Base-by-base conservation (phyloP, 2,329 filamentous ascomycete genomes). In the Fusarium lateritium region DNA sequence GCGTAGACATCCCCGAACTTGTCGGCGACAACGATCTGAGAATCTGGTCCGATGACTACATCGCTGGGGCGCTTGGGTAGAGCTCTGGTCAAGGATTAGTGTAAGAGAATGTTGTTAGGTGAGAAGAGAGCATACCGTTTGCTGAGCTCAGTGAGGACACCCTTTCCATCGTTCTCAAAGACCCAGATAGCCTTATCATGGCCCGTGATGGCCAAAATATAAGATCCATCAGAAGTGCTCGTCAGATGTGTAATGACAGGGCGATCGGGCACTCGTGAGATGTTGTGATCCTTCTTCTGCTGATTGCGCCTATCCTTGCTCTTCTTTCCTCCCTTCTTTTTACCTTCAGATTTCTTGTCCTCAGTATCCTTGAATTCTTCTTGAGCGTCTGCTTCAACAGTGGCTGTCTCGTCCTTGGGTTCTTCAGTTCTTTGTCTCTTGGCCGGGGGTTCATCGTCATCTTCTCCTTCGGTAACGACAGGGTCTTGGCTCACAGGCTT, bases 1-100 rank as follows among this genome's bases (percentile, higher is more conserved):
- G 92, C 88, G 80, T 97, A 98, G 64, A 98, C 95, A 78, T 99
- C 96, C 70, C 96, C 96, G 76, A 98, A 98, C 79, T 99, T 99
- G 83, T 99, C 96, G 53, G 90, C 95, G 65, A 89, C 90, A 60
- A 98, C 81, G 67, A 99, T 93, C 10, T 89, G 92, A 43, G 85
- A 84, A 76, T 94, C 91, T 39, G 88, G 83, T 9, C 91, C 89
- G 53, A 98, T 80, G 52, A 86, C 82, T 60, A 98, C 83, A 36
- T 92, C 89, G 76, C 91, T 95, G 14, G 94, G 94, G 36, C 94
- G 90, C 82, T 98, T 98, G 39, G 94, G 93, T 92, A 98, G 97
- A 61, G 81, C 82, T 79, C 94, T 95, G 63, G 52, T 36, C 9
- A 34, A 39, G 28, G 44, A 71, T 82, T 57, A 82, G 78, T 60